Percentiles rank a stretch among this genome's conserved stretches.
Evolutionary conservation across 495 filamentous ascomycete species (phyloP).

Genomic region (Aspergillus cavernicola): DNA sequence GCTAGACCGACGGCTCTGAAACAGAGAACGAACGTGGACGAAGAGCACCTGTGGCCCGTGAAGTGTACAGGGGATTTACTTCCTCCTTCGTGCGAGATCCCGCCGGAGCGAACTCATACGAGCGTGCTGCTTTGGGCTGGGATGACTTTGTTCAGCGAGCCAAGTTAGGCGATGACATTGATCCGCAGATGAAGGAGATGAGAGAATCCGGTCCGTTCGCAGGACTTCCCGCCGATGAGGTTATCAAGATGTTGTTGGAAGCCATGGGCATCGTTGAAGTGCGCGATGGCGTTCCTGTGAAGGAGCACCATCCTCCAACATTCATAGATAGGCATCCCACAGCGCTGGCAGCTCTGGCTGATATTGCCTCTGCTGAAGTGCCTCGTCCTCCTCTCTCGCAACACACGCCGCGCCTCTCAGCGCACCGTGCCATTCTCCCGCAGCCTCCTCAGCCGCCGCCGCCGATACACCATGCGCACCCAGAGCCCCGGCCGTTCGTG

Average conservation of each 20-base stretch:
- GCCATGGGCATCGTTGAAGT: constrained; percentile 20
- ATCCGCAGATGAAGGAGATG: constrained; percentile 41
- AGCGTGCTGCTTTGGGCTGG: constrained; percentile 34
- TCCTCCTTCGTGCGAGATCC: constrained; percentile 34
- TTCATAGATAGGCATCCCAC: constrained; percentile 15
- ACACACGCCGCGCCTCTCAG: constrained; percentile 17
- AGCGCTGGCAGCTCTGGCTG: constrained; percentile 33
- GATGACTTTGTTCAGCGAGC: constrained; percentile 43
- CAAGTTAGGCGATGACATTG: constrained; percentile 35
- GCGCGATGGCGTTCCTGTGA: constrained; percentile 3
- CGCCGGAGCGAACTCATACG: constrained; percentile 31
- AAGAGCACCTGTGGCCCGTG: constrained; percentile 15
- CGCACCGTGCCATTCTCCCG: constrained; percentile 29
- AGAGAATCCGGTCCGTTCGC: constrained; percentile 17
- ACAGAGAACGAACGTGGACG: constrained; percentile 29
- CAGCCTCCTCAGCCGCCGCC: constrained; percentile 22
- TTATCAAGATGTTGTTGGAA: constrained; percentile 22
- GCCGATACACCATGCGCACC: constrained; percentile 27
- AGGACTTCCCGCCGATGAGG: constrained; percentile 15
- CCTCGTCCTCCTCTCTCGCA: constrained; percentile 25
- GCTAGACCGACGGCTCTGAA: constrained; percentile 40
- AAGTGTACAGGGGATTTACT: constrained; percentile 37
- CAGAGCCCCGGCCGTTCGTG: constrained; percentile 38
- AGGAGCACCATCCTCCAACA: constrained; percentile 7
- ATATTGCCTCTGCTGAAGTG: constrained; percentile 28